Conservation (phyloP, 192 early-diverging fungal species). For the Oehlia diaphana region DNA sequence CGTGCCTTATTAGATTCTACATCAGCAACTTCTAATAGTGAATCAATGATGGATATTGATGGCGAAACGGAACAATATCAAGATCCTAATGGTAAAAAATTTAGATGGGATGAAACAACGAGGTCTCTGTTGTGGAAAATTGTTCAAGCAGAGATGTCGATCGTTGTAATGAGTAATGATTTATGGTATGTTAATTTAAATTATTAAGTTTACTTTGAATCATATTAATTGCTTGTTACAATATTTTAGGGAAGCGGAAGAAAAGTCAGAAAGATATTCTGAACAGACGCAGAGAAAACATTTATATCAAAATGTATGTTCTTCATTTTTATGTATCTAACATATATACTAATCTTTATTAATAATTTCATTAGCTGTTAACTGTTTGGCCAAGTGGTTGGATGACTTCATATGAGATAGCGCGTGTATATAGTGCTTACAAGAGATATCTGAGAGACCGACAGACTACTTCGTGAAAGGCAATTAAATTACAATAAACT, state of each 20-base stretch:
- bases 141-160: conserved; percentile 32
- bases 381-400: conserved; percentile 47
- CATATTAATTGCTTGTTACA: neutral
- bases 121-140: conserved; percentile 35
- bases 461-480: neutral
- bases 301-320: conserved; percentile 50
- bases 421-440: conserved; percentile 46
- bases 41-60: conserved; percentile 20
- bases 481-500: neutral
- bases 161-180: conserved; percentile 26
- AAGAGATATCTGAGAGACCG: conserved; percentile 23
- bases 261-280: conserved; percentile 19
- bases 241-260: conserved; percentile 24
- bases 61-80: neutral
- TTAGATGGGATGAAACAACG: conserved; percentile 37
- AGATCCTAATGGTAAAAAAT: conserved; percentile 26
- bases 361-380: conserved; percentile 38
- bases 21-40: neutral
- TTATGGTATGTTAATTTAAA: conserved; percentile 32
- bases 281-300: conserved; percentile 47
- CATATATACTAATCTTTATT: neutral
- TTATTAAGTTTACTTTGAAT: neutral
- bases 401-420: conserved; percentile 60
- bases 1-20: neutral
- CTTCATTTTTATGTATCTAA: neutral